Conservation (phyloP, 2,329 filamentous ascomycete genomes). For the Cryphonectria japonica region DNA sequence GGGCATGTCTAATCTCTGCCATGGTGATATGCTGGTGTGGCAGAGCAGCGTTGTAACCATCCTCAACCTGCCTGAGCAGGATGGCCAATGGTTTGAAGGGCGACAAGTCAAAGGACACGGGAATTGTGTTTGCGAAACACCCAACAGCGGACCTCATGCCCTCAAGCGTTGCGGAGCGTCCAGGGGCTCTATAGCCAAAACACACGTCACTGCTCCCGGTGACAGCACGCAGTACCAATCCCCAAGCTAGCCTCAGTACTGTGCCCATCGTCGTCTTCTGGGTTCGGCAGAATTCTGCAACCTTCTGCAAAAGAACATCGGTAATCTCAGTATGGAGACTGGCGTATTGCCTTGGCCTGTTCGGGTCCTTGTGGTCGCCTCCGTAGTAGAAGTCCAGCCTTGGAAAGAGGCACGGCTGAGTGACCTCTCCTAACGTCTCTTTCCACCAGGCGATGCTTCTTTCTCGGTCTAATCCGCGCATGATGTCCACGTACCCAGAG, state of each 20-base stretch:
- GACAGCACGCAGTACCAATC: conserved; percentile 58
- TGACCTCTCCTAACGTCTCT: conserved; percentile 41
- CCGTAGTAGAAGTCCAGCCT: conserved; percentile 39
- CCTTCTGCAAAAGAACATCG: conserved; percentile 43
- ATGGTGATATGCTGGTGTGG: conserved; percentile 51
- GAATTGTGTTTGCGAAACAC: conserved; percentile 47
- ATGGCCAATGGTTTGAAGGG: conserved; percentile 39
- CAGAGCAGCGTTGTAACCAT: conserved; percentile 37
- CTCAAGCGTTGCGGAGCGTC: conserved; percentile 47
- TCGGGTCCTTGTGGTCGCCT: conserved; percentile 15
- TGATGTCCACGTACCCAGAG: conserved; percentile 44
- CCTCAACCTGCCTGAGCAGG: conserved; percentile 40
- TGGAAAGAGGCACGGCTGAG: conserved; percentile 51
- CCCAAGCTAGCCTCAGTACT: conserved; percentile 63
- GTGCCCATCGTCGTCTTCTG: conserved; percentile 51
- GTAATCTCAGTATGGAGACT: conserved; percentile 44
- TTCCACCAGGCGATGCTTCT: conserved; percentile 52
- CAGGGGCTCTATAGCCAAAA: conserved; percentile 56
- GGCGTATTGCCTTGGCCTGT: conserved; percentile 36
- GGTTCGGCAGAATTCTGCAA: conserved; percentile 49
- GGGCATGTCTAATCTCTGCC: conserved; percentile 50
- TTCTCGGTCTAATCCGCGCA: conserved; percentile 39
- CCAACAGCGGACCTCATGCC: conserved; percentile 50
- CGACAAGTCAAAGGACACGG: conserved; percentile 42
- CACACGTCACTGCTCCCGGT: conserved; percentile 55